Percentiles rank a stretch among this genome's conserved stretches.
phyloP scores from a whole-genome alignment of 192 early-diverging fungal genomes.

The Obelidium mucronatum region DNA sequence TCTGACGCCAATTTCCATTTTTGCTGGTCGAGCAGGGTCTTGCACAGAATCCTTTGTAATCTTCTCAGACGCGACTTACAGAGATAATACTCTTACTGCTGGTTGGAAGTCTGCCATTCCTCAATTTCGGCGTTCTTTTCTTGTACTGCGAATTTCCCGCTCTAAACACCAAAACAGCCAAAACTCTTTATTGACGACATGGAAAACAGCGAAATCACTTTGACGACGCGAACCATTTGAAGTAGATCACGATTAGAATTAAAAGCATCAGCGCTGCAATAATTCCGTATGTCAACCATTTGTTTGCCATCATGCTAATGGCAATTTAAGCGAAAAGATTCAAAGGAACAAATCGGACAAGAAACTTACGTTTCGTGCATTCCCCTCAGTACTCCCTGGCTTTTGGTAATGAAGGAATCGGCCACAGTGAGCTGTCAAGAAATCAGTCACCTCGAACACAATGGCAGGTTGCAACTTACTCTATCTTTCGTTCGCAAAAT shows the following conservation, averaged over 20 bases:
- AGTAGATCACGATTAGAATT: slow-evolving; percentile 84
- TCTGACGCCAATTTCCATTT: too few species aligned
- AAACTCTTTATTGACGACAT: too few species aligned
- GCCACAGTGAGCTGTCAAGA: slow-evolving; percentile 49
- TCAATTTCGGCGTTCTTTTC: too few species aligned
- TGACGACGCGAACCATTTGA: slow-evolving; percentile 62
- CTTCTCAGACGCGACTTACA: too few species aligned
- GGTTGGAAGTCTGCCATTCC: too few species aligned
- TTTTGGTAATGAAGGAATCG: slow-evolving; percentile 62
- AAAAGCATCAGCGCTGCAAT: slow-evolving; percentile 81
- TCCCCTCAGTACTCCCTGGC: slow-evolving; percentile 58
- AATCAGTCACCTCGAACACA: background rate
- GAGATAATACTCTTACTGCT: too few species aligned
- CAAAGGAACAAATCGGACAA: slow-evolving; percentile 24
- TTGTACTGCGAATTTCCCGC: too few species aligned
- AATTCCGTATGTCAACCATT: slow-evolving; percentile 85
- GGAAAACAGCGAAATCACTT: background rate
- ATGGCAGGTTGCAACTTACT: too few species aligned
- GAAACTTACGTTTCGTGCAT: slow-evolving; percentile 77
- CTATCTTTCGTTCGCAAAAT: slow-evolving; percentile 85
- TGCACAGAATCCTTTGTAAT: too few species aligned
- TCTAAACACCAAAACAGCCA: too few species aligned
- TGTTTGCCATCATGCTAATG: slow-evolving; percentile 84
- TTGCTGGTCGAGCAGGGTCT: too few species aligned
- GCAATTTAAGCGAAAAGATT: background rate